Conservation (phyloP, 257 asterid genomes). For the Nicotiana paniculata region DNA sequence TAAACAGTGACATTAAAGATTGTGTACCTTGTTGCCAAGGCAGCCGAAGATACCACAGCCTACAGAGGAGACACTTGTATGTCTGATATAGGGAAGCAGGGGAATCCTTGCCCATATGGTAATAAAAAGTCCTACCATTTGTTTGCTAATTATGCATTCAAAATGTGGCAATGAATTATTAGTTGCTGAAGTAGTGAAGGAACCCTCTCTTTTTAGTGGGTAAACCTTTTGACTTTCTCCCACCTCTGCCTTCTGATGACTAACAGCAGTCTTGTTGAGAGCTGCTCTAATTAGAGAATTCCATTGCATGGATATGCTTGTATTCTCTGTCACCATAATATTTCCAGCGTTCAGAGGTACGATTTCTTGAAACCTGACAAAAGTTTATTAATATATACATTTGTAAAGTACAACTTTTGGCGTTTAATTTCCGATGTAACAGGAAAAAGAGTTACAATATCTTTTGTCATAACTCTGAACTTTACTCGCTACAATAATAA, state of each 20-base stretch:
- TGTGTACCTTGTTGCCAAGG: conserved; percentile 57
- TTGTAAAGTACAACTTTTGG: background rate
- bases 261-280: conserved; percentile 37
- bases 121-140: conserved; percentile 54
- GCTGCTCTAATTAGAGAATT: conserved; percentile 41
- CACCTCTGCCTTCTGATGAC: conserved; percentile 29
- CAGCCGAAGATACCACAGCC: conserved; percentile 57
- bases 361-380: conserved; percentile 63
- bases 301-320: conserved; percentile 42
- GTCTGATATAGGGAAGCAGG: conserved; percentile 31
- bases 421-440: no score
- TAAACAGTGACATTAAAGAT: background rate
- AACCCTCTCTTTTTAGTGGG: conserved; percentile 24
- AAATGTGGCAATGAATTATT: conserved; percentile 13
- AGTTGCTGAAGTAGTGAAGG: conserved; percentile 22
- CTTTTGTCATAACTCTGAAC: background rate
- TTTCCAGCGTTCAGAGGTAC: conserved; percentile 62
- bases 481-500: background rate
- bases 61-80: conserved; percentile 37
- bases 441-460: no score
- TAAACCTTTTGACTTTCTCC: conserved; percentile 42
- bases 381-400: background rate
- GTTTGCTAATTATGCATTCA: conserved; percentile 47
- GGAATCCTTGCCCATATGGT: conserved; percentile 46
- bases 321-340: conserved; percentile 33